Evolutionary conservation across 2,329 filamentous ascomycete genomes (phyloP).

Genomic region (Gnomoniopsis sp.): DNA sequence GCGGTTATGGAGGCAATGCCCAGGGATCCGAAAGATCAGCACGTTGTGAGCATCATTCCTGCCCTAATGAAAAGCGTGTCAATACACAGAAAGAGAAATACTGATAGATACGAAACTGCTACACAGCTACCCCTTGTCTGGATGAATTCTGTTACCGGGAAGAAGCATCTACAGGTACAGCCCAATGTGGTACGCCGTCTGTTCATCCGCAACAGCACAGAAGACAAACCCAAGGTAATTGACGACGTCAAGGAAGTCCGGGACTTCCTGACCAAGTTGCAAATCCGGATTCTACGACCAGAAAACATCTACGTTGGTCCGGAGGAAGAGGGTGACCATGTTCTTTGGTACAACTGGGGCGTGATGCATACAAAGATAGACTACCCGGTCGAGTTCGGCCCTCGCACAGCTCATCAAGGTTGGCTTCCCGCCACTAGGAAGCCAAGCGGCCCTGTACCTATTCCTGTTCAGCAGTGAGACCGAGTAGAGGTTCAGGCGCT

Average conservation of each 20-base stretch:
- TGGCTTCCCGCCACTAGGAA: neutral
- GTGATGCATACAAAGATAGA: conserved; percentile 39
- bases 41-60: neutral
- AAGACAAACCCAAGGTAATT: conserved; percentile 31
- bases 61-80: neutral
- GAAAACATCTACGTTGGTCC: conserved; percentile 37
- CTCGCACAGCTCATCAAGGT: conserved; percentile 39
- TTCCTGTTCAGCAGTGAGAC: neutral
- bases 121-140: neutral
- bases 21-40: neutral
- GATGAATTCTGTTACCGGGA: neutral
- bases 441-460: neutral
- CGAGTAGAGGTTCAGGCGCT: too few relatives aligned
- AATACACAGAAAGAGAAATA: neutral
- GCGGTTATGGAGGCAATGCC: too few relatives aligned
- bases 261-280: conserved; percentile 30
- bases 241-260: conserved; percentile 36
- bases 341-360: conserved; percentile 39
- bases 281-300: conserved; percentile 35
- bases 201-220: conserved; percentile 26
- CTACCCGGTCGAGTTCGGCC: conserved; percentile 35
- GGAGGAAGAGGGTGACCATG: conserved; percentile 38
- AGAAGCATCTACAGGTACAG: neutral
- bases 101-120: neutral
- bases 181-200: neutral